A percentile compares a stretch with the other conserved stretches of the same genome.
Conservation (phyloP, 208 protist species). For the Acanthamoeba royreba region DNA sequence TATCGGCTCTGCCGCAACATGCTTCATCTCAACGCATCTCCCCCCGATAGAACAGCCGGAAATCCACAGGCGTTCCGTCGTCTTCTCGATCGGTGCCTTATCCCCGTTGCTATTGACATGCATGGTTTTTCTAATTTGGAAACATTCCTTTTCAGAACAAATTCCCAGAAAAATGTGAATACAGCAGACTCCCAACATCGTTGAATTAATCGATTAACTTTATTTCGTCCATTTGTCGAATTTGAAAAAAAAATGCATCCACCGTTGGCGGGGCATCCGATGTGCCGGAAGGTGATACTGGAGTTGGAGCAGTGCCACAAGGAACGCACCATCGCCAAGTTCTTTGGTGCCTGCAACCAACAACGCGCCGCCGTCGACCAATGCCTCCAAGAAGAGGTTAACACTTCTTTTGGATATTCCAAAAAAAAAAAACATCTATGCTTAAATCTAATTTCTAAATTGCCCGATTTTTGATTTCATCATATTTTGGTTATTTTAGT, state of each 20-base stretch:
- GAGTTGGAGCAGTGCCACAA: not conserved
- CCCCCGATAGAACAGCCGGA: no score
- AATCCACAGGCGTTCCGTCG: no score
- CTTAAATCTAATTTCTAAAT: not conserved
- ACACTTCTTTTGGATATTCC: not conserved
- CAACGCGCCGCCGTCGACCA: not conserved
- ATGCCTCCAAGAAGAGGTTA: constrained; percentile 18
- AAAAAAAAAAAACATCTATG: not conserved
- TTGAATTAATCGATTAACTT: no score
- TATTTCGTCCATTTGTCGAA: no score
- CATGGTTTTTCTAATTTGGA: no score
- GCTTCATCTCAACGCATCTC: no score
- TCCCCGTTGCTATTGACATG: no score
- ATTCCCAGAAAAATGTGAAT: no score
- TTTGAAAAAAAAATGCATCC: not conserved
- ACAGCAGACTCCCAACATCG: no score
- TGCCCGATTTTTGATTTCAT: not conserved
- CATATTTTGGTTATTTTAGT: not conserved
- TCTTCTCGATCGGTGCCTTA: no score
- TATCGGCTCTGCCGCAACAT: no score
- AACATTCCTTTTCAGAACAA: no score
- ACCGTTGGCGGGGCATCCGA: not conserved
- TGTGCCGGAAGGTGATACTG: not conserved
- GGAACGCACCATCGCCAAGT: not conserved
- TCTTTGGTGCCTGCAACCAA: not conserved